These are phyloP conservation scores for Penicillium sp. DNA, from an alignment of 2,329 filamentous ascomycete species.

Conservation along the genomic window DNA sequence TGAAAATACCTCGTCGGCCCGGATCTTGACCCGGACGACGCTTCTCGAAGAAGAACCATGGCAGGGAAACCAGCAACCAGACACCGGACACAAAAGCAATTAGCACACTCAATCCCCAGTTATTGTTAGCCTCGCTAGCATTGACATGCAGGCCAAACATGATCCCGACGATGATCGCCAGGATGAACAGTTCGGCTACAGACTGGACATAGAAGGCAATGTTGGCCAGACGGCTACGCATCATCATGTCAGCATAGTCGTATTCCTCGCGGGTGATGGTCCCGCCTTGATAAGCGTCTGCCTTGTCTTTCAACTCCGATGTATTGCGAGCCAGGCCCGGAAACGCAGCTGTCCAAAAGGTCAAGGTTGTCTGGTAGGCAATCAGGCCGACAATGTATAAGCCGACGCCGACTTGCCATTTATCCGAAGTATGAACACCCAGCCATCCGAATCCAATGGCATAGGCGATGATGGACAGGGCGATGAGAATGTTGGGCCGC, in stretches of 20 bases:
- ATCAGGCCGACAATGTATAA: constrained; percentile 65
- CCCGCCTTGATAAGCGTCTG: constrained; percentile 48
- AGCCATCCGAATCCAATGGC: constrained; percentile 64
- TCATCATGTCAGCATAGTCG: constrained; percentile 57
- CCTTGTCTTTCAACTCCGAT: constrained; percentile 47
- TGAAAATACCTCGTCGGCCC: constrained; percentile 46
- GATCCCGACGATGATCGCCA: constrained; percentile 62
- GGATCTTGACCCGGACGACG: constrained; percentile 56
- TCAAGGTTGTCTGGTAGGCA: constrained; percentile 62
- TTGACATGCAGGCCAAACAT: constrained; percentile 60
- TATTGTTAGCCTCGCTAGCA: constrained; percentile 57
- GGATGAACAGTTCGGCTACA: constrained; percentile 57
- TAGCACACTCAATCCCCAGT: constrained; percentile 61
- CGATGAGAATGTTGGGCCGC: constrained; percentile 59
- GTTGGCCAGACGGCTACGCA: constrained; percentile 61
- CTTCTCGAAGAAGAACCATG: constrained; percentile 65
- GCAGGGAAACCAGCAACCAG: constrained; percentile 60
- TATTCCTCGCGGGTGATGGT: constrained; percentile 57
- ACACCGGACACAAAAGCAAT: constrained; percentile 62
- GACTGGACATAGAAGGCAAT: constrained; percentile 62
- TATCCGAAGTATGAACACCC: constrained; percentile 55
- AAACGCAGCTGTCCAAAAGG: constrained; percentile 65
- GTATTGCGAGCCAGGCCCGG: constrained; percentile 56
- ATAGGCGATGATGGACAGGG: constrained; percentile 57
- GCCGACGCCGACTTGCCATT: constrained; percentile 59